Evolutionary conservation across 805 yeast species (phyloP).

Genomic region (Kodamaea laetipori): DNA sequence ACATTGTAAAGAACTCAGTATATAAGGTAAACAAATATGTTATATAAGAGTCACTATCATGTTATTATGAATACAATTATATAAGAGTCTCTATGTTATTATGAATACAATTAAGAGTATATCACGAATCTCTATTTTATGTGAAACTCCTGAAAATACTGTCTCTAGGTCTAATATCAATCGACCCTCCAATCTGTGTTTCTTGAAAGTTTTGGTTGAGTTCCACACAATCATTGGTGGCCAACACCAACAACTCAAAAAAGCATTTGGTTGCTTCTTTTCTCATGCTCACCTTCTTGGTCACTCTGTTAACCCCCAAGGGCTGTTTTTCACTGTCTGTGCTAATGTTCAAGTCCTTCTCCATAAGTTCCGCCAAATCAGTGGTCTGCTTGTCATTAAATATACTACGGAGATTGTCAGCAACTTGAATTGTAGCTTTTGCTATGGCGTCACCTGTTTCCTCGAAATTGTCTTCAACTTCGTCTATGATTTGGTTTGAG

Average conservation of each 20-base stretch:
- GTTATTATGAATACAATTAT: too few relatives aligned
- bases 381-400: constrained; percentile 27
- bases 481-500: constrained; percentile 9
- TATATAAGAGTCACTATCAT: too few relatives aligned
- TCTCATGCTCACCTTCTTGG: constrained; percentile 38
- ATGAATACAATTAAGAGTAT: not conserved
- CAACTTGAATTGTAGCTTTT: constrained; percentile 56
- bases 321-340: constrained; percentile 20
- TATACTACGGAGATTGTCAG: constrained; percentile 43
- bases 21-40: too few relatives aligned
- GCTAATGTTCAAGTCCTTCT: constrained; percentile 31
- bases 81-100: too few relatives aligned
- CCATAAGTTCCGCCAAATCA: constrained; percentile 43
- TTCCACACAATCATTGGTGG: constrained; percentile 70
- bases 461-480: constrained; percentile 10
- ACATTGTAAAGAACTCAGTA: too few relatives aligned
- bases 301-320: constrained; percentile 22
- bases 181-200: constrained; percentile 55
- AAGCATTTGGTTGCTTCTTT: constrained; percentile 71
- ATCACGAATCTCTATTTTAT: not conserved
- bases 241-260: constrained; percentile 80
- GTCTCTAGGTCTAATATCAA: constrained; percentile 52
- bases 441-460: constrained; percentile 36
- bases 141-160: constrained; percentile 30
- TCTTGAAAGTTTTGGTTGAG: constrained; percentile 51